These are phyloP conservation scores for Liriodendron chinense DNA, from an alignment of 164 flowering plant genomes.

Conservation along the genomic window DNA sequence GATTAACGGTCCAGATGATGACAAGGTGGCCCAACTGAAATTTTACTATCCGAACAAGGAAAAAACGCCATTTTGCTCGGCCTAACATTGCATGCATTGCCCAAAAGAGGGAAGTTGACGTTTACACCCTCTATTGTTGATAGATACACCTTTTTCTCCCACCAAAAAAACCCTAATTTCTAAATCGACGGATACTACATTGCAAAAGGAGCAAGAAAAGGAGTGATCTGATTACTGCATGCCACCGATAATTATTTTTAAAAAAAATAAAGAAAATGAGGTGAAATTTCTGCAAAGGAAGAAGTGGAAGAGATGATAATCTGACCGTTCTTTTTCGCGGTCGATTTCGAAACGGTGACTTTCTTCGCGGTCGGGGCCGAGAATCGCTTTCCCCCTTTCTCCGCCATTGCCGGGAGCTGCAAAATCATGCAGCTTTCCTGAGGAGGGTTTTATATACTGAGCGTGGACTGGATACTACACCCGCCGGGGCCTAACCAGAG, in stretches of 20 bases:
- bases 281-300: neutral
- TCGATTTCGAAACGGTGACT: neutral
- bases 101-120: neutral
- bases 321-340: constrained; percentile 1
- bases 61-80: neutral
- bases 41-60: neutral
- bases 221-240: neutral
- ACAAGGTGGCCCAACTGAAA: neutral
- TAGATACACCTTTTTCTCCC: neutral
- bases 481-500: too few species aligned
- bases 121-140: neutral
- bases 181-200: neutral
- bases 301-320: neutral
- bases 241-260: neutral
- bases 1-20: neutral
- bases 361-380: neutral
- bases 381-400: constrained; percentile 2
- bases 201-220: neutral
- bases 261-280: neutral
- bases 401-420: constrained; percentile 2
- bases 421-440: neutral
- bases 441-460: too few species aligned
- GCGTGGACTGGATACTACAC: too few species aligned
- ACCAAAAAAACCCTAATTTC: neutral
- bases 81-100: neutral